Conservation (phyloP, 1,139 yeast genomes). For the Lizanozyma gosingica region DNA sequence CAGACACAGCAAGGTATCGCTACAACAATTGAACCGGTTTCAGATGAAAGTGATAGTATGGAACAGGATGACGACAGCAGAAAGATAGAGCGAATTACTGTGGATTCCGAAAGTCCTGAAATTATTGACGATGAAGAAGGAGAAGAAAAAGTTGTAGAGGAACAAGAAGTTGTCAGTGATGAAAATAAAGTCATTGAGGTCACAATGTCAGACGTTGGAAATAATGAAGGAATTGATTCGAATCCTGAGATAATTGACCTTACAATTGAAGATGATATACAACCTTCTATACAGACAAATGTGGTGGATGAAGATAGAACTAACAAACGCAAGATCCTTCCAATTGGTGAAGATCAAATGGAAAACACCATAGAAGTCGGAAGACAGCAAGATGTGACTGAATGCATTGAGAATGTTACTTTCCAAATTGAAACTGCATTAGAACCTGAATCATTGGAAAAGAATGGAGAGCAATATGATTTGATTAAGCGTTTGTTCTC, state of each 20-base stretch:
- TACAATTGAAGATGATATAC: slow-evolving; percentile 4
- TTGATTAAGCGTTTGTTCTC: slow-evolving; percentile 70
- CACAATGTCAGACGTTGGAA: too few relatives aligned
- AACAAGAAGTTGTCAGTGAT: slow-evolving; percentile 6
- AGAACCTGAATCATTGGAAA: slow-evolving; percentile 54
- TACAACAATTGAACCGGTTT: slow-evolving; percentile 3
- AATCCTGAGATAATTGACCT: not conserved
- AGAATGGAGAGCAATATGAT: slow-evolving; percentile 78
- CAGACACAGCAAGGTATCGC: slow-evolving; percentile 11
- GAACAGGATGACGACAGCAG: slow-evolving; percentile 7
- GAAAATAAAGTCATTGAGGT: slow-evolving; percentile 6
- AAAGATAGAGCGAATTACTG: slow-evolving; percentile 5
- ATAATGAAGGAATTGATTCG: not conserved
- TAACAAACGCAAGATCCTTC: slow-evolving; percentile 1
- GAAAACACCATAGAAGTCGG: slow-evolving; percentile 73
- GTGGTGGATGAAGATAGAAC: too few relatives aligned
- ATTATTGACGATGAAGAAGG: slow-evolving; percentile 3
- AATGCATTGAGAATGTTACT: slow-evolving; percentile 91
- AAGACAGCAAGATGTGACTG: slow-evolving; percentile 95
- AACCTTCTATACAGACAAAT: too few relatives aligned
- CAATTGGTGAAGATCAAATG: slow-evolving; percentile 52
- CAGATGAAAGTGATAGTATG: not conserved
- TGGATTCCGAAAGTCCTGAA: not conserved
- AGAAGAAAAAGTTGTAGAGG: slow-evolving; percentile 2
- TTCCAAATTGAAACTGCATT: slow-evolving; percentile 89